These are phyloP conservation scores for Boletus speciosus DNA, from an alignment of 768 basidiomycete species.

Conservation along the genomic window DNA sequence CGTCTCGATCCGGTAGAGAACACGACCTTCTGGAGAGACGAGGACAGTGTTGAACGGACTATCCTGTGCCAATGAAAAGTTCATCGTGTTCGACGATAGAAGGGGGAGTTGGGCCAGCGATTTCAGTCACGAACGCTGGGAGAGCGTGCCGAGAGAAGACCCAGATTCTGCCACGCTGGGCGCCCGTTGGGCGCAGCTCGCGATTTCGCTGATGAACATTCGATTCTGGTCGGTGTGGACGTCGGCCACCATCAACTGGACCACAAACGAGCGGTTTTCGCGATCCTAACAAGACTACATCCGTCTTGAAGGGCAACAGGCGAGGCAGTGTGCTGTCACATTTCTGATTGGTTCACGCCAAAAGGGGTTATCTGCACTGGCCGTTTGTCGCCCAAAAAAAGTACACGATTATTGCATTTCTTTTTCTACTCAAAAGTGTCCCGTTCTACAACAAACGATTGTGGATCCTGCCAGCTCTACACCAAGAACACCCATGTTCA, in stretches of 20 bases:
- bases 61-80: slow-evolving; percentile 31
- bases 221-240: neutral
- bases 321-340: slow-evolving; percentile 29
- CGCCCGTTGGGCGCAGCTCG: slow-evolving; percentile 16
- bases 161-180: slow-evolving; percentile 34
- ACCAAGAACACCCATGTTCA: slow-evolving; percentile 5
- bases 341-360: slow-evolving; percentile 23
- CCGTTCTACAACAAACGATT: neutral
- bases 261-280: neutral
- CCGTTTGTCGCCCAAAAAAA: neutral
- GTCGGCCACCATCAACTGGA: neutral
- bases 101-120: slow-evolving; percentile 4
- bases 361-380: neutral
- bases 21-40: slow-evolving; percentile 28
- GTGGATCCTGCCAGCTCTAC: neutral
- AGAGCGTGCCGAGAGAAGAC: slow-evolving; percentile 30
- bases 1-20: slow-evolving; percentile 31
- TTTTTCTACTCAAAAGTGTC: neutral
- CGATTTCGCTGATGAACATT: neutral
- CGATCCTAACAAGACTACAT: slow-evolving; percentile 16
- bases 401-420: slow-evolving; percentile 10
- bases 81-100: slow-evolving; percentile 18
- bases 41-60: slow-evolving; percentile 33
- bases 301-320: slow-evolving; percentile 10
- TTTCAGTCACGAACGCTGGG: slow-evolving; percentile 12